A percentile compares a stretch with the other conserved stretches of the same genome.
Conservation (phyloP, 2,329 filamentous ascomycete species). For the Diaporthe ilicicola region DNA sequence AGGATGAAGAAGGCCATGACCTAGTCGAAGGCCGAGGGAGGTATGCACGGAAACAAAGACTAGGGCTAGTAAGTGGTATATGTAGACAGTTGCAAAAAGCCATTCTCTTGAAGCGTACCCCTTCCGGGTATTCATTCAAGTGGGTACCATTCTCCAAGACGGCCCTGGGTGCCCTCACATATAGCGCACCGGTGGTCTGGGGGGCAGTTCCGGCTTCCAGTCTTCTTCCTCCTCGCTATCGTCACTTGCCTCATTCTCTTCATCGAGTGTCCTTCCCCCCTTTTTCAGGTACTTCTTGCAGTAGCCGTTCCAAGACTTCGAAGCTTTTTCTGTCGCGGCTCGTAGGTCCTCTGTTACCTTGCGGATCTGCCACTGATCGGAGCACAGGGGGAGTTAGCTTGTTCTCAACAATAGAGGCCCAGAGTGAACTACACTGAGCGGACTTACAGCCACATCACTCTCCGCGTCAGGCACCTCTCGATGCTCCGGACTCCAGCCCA, state of each 20-base stretch:
- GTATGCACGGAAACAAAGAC: too few species aligned
- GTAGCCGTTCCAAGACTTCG: slow-evolving; percentile 7
- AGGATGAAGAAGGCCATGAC: too few species aligned
- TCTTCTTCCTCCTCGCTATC: background rate
- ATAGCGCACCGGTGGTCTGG: background rate
- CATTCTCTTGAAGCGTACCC: too few species aligned
- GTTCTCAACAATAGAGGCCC: too few species aligned
- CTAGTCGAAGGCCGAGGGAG: too few species aligned
- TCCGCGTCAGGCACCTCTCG: slow-evolving; percentile 10
- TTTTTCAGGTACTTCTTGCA: slow-evolving; percentile 9
- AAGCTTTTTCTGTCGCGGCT: slow-evolving; percentile 1
- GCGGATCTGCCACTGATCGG: slow-evolving; percentile 17
- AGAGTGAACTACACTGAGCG: too few species aligned
- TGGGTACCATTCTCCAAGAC: too few species aligned
- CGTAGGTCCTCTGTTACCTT: slow-evolving; percentile 8
- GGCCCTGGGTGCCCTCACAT: background rate
- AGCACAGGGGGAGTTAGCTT: background rate
- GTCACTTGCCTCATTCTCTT: background rate
- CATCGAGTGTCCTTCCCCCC: background rate
- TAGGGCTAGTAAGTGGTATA: background rate
- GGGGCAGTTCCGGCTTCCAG: background rate
- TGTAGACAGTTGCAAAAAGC: background rate
- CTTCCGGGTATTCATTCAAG: too few species aligned
- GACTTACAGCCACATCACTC: slow-evolving; percentile 7
- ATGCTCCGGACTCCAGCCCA: slow-evolving; percentile 12